Evolutionary conservation across 495 filamentous ascomycete species (phyloP), one percentile per base, ranked within the genome.

Genomic region (Venustampulla echinocandica): DNA sequence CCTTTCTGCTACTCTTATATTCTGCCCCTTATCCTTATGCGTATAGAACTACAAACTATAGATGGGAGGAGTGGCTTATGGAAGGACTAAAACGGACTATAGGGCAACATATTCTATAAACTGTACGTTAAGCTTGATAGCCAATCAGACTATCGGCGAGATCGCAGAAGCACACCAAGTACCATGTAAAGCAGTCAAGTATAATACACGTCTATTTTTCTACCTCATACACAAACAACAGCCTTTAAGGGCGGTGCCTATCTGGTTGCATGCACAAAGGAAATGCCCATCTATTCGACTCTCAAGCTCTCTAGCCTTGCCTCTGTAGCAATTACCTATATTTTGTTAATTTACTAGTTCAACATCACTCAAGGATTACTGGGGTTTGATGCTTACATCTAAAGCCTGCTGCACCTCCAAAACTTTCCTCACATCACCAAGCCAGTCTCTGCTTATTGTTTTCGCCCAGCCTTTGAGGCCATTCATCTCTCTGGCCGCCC

Each of bases 361-460:
- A 30, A 9, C 5, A 18, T 2, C 19, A 39, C 32, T 38, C 24
- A 37, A 33, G 14, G 22, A 45, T 14, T 33, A 47, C 55, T 25
- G 46, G 40, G 33, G 51, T n/a, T n/a, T n/a, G n/a, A n/a, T n/a
- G 69, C 81, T 77, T 66, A 95, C 92, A 62, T 97, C 92, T 54
- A 98, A 69, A 58, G 92, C 92, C 66, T 97, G 90, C 68, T 85
- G 80, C 32, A 97, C 93, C 65, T 98, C 92, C 66, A 97, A 69
- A 53, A 93, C 82, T 66, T 82, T 79, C 55, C 92, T 75, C 19
- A 85, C 81, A 73, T 98, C 92, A 32, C 70, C 77, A 55, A 98
- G 58, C 92, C 92, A 98, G 62, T 98, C 92, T 57, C 81, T 77
- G 61, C 85, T 89, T 61, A 98, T 66, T 39, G 84, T 90, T 70